phyloP scores from a whole-genome alignment of 2,329 filamentous ascomycete species.

The Penicillium sp. region DNA sequence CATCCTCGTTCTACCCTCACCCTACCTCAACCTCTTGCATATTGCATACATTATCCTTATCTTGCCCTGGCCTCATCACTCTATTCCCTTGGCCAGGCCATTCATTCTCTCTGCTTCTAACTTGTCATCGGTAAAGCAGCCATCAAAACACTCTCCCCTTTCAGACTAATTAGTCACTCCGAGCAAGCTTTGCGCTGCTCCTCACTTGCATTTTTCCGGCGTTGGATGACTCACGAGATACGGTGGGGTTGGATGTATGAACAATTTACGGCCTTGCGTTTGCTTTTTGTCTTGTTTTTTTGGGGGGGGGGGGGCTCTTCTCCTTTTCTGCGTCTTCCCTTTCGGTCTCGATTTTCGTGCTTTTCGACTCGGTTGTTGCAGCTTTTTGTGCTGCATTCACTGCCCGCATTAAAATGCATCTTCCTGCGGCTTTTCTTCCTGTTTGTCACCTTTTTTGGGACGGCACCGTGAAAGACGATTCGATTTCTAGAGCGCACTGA shows the following conservation, averaged over 20 bases:
- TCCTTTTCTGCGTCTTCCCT: slow-evolving; percentile 20
- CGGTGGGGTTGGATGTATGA: slow-evolving; percentile 42
- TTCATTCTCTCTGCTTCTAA: not conserved
- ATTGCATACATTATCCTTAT: not conserved
- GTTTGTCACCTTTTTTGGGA: slow-evolving; percentile 17
- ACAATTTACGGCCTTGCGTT: slow-evolving; percentile 33
- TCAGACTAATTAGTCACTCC: slow-evolving; percentile 4
- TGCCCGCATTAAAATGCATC: slow-evolving; percentile 25
- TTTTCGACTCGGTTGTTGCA: slow-evolving; percentile 27
- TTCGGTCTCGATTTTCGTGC: slow-evolving; percentile 3
- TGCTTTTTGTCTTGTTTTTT: slow-evolving; percentile 25
- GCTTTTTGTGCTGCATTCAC: slow-evolving; percentile 31
- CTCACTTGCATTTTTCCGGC: slow-evolving; percentile 40
- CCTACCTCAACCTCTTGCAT: not conserved
- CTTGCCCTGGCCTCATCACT: not conserved
- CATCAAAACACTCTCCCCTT: slow-evolving; percentile 14
- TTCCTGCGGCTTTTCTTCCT: slow-evolving; percentile 10
- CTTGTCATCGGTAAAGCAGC: not conserved
- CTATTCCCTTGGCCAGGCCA: not conserved
- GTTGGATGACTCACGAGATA: slow-evolving; percentile 41
- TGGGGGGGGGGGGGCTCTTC: slow-evolving; percentile 15
- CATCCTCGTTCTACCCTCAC: not conserved
- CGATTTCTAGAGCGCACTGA: slow-evolving; percentile 30
- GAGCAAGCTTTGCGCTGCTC: slow-evolving; percentile 18
- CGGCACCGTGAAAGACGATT: slow-evolving; percentile 29